Percentiles rank a stretch among this genome's conserved stretches.
phyloP scores from a whole-genome alignment of 2,329 filamentous ascomycete species.

The Apiospora hydei region DNA sequence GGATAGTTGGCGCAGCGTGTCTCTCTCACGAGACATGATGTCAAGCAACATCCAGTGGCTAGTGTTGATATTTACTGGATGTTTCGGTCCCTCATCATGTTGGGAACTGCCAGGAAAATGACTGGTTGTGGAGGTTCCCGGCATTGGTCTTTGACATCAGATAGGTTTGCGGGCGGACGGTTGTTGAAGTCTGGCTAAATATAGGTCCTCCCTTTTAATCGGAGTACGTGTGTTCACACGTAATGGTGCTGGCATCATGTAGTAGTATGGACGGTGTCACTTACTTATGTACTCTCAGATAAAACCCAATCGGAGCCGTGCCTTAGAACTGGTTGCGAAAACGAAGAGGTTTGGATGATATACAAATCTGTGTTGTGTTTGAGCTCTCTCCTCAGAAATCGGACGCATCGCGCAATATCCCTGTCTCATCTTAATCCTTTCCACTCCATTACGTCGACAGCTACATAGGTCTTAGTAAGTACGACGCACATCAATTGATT shows the following conservation, averaged over 20 bases:
- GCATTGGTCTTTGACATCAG: not conserved
- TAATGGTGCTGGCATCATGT: not conserved
- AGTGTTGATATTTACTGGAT: not conserved
- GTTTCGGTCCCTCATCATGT: not conserved
- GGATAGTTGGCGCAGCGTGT: too few species aligned
- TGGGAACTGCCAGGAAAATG: not conserved
- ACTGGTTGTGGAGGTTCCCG: not conserved
- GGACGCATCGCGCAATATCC: not conserved
- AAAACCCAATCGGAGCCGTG: not conserved
- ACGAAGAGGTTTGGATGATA: not conserved
- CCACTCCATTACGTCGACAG: not conserved
- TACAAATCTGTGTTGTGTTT: too few species aligned
- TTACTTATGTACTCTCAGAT: not conserved
- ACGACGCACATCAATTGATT: not conserved
- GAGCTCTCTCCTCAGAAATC: not conserved
- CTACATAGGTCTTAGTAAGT: not conserved
- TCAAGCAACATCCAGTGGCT: too few species aligned
- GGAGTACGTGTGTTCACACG: too few species aligned
- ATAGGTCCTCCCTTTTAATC: not conserved
- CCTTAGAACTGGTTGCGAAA: not conserved
- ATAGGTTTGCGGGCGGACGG: not conserved
- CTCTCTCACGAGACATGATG: not conserved
- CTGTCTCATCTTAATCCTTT: not conserved
- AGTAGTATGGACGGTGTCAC: not conserved
- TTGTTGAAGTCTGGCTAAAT: not conserved